phyloP scores from a whole-genome alignment of 2,329 filamentous ascomycete species.

The Aspergillus pseudoterreus region DNA sequence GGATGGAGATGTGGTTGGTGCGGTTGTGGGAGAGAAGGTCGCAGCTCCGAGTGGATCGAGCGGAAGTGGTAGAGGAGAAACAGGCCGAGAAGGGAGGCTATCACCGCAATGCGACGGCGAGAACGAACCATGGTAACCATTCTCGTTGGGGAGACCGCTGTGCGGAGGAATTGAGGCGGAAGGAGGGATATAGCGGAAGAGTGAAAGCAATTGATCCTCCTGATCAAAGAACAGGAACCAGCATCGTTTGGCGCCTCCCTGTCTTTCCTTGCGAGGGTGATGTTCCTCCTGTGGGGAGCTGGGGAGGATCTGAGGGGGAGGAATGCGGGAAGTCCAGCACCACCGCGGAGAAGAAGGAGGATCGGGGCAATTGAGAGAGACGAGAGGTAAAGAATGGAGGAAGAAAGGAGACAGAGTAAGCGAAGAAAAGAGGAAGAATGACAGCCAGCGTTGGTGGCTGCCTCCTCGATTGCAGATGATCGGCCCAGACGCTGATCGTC shows the following conservation, averaged over 20 bases:
- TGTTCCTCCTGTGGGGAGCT: neutral
- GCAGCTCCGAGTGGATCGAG: constrained; percentile 58
- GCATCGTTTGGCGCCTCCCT: constrained; percentile 7
- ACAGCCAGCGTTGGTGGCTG: constrained; percentile 7
- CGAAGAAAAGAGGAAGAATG: neutral
- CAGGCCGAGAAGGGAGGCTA: constrained; percentile 56
- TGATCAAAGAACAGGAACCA: constrained; percentile 1
- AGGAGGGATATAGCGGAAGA: constrained; percentile 1
- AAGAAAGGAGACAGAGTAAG: neutral
- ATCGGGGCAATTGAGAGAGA: neutral
- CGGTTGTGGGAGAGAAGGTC: constrained; percentile 31
- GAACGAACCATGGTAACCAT: constrained; percentile 42
- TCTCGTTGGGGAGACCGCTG: constrained; percentile 9
- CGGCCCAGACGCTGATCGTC: constrained; percentile 17
- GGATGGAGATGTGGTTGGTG: constrained; percentile 3
- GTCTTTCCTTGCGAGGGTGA: neutral
- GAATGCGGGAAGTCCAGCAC: neutral
- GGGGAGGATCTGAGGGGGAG: neutral
- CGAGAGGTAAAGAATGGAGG: neutral
- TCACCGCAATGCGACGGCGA: constrained; percentile 37
- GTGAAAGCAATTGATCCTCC: constrained; percentile 10
- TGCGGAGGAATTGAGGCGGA: neutral
- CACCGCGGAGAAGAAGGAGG: neutral
- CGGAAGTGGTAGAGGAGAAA: constrained; percentile 56
- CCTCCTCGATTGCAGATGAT: constrained; percentile 8